A percentile compares a stretch with the other conserved stretches of the same genome.
These are phyloP conservation scores for Heritiera fomes DNA, from an alignment of 345 rosid genomes.

Conservation along the genomic window DNA sequence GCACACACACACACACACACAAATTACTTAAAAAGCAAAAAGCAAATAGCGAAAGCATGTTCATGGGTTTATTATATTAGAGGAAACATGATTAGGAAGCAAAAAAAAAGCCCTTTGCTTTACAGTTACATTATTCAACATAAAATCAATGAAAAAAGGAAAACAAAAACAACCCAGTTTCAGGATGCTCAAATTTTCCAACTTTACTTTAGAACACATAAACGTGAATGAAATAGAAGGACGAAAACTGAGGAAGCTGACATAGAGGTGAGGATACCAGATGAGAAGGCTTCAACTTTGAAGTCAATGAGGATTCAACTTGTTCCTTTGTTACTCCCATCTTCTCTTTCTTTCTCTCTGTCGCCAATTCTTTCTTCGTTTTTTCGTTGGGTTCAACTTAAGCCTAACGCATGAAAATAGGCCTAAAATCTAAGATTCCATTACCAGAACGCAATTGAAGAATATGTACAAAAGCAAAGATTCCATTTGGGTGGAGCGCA, in stretches of 20 bases:
- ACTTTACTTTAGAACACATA: not conserved
- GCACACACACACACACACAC: too few species aligned
- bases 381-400: not conserved
- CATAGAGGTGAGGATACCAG: slow-evolving; percentile 41
- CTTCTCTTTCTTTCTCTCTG: not conserved
- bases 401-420: not conserved
- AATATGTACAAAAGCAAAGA: not conserved
- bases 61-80: not conserved
- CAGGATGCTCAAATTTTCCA: not conserved
- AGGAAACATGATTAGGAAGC: not conserved
- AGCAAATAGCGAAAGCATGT: not conserved
- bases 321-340: slow-evolving; percentile 86
- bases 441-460: not conserved
- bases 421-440: not conserved
- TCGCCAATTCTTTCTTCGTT: not conserved
- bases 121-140: not conserved
- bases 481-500: slow-evolving; percentile 19
- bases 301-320: slow-evolving; percentile 65
- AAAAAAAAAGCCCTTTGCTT: not conserved
- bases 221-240: not conserved
- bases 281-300: slow-evolving; percentile 71
- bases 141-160: not conserved
- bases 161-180: not conserved
- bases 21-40: not conserved
- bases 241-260: not conserved